Conservation (phyloP, 169 alveolate genomes). For the Cryptosporidium canis region DNA sequence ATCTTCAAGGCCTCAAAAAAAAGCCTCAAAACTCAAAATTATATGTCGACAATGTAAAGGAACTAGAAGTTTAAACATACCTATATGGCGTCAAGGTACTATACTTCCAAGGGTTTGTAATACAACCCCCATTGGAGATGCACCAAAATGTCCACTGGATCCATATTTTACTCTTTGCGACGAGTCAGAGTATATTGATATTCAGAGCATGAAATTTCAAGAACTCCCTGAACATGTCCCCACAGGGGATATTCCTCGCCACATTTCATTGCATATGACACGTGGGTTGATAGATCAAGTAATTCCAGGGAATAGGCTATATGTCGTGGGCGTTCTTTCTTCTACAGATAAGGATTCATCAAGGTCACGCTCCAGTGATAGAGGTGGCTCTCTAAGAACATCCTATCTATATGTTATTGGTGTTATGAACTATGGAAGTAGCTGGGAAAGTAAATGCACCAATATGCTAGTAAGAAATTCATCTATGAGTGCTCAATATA, state of each 20-base stretch:
- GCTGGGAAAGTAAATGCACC: constrained; percentile 76
- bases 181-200: constrained; percentile 94
- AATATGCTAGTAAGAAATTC: constrained; percentile 74
- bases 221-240: constrained; percentile 99
- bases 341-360: constrained; percentile 76
- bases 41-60: constrained; percentile 93
- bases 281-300: constrained; percentile 79
- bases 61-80: constrained; percentile 85
- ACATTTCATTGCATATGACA: constrained; percentile 68
- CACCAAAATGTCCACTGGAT: constrained; percentile 88
- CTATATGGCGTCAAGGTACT: constrained; percentile 88
- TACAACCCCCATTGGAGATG: constrained; percentile 78
- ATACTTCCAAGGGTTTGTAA: constrained; percentile 82
- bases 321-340: constrained; percentile 92
- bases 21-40: constrained; percentile 81
- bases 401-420: constrained; percentile 87
- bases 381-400: constrained; percentile 74
- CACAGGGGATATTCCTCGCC: constrained; percentile 93
- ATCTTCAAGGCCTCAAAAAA: constrained; percentile 91
- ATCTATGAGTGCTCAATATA: constrained; percentile 15
- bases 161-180: constrained; percentile 93
- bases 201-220: constrained; percentile 94
- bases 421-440: constrained; percentile 77
- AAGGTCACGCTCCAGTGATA: background rate
- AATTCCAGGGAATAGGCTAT: constrained; percentile 97